Evolutionary conservation across 306 rosid species (phyloP).

Genomic region (Acmispon strigosus): DNA sequence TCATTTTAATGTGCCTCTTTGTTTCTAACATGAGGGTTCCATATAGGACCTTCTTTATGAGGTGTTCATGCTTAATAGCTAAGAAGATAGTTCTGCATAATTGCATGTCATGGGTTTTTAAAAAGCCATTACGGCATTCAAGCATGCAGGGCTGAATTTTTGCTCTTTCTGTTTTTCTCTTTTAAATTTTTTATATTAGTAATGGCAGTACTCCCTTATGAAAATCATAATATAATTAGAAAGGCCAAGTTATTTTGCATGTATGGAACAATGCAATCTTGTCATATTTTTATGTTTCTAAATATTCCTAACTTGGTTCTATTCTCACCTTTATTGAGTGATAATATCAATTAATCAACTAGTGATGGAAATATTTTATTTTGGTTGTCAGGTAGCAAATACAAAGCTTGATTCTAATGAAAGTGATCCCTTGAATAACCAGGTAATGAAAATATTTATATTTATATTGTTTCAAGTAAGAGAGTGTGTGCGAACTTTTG

Average conservation of each 20-base stretch:
- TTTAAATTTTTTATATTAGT: neutral
- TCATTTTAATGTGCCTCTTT: neutral
- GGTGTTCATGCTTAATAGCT: neutral
- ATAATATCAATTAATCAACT: neutral
- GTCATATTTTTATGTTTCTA: neutral
- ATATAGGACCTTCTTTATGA: neutral
- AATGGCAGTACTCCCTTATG: neutral
- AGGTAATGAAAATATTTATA: conserved; percentile 27
- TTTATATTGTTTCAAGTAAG: neutral
- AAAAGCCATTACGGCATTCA: neutral
- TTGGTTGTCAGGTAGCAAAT: conserved; percentile 33
- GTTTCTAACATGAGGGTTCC: neutral
- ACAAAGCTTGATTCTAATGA: conserved; percentile 31
- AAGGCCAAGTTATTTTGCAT: neutral
- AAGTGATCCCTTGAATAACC: conserved; percentile 37
- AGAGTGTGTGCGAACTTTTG: neutral
- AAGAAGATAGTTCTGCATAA: neutral
- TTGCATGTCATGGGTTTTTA: neutral
- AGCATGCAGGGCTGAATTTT: neutral
- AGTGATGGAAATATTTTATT: conserved; percentile 9
- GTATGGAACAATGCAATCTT: neutral
- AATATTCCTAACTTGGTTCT: neutral
- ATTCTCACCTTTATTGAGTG: neutral
- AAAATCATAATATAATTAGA: neutral
- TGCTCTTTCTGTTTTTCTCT: neutral